Base-by-base conservation (phyloP, 192 early-diverging fungal species). In the Haplosporangium gracile region DNA sequence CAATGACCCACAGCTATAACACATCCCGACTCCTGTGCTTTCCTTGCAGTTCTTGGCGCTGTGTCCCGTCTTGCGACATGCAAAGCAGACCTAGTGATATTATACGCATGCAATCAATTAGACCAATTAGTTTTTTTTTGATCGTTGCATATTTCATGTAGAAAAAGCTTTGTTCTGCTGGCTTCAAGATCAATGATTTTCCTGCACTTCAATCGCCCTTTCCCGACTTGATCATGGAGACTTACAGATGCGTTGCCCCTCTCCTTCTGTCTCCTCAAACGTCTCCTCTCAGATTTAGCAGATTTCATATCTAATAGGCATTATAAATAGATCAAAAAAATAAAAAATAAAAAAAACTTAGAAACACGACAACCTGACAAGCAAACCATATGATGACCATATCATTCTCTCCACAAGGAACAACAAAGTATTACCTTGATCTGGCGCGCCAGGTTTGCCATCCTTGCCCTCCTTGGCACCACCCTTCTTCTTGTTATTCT, bases 1-100 rank as follows among this genome's bases (percentile, higher is more conserved):
- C 7, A 90, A 88, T 7, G 96, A 95, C 29, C 97, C 96, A 87
- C 98, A 99, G 75, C 93, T 95, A 87, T 96, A 98, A 88, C 98
- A 99, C 39, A 97, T 92, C 20, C 94, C 93, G 29, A 90, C 88
- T 47, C 88, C 85, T 39, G 88, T 87, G 5, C 92, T 79, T 42
- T 94, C 82, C 20, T 97, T 96, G 85, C 97, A 99, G 85, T 95
- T 91, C 70, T 93, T 94, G 76, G 97, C 93, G 36, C 93, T 94
- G 79, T 99, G 98, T 38, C 97, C 98, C 38, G 85, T 89, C 76
- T 95, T 85, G 32, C 98, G 92, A 82, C 98, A 99, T 8, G 93
- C 91, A 89, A 97, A 99, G 88, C 97, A 99, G 8, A 93, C 90
- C 90, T 95, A 47, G 7, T 47, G 15, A 20, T 15, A 16, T 15